Percentiles rank a stretch among this genome's conserved stretches.
phyloP scores from a whole-genome alignment of 371 early-diverging fungal genomes.

The Catenaria anguillulae region DNA sequence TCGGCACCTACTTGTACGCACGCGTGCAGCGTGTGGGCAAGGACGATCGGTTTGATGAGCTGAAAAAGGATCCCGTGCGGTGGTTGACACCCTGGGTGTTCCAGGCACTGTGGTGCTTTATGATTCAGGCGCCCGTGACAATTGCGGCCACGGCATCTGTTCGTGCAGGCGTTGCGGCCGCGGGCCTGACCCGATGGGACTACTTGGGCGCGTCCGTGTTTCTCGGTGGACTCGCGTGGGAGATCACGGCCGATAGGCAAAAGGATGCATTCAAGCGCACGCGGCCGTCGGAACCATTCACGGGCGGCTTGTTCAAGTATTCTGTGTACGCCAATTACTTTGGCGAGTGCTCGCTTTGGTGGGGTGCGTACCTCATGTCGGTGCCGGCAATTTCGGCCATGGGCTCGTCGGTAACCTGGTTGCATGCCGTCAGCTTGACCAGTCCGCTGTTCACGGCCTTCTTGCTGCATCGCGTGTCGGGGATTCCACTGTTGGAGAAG shows the following conservation, averaged over 20 bases:
- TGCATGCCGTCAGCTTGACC: not conserved
- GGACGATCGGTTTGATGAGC: not conserved
- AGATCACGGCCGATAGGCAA: constrained; percentile 25
- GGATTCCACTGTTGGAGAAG: not conserved
- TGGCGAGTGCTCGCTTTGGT: constrained; percentile 1
- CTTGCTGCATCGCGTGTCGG: not conserved
- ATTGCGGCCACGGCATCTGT: constrained; percentile 11
- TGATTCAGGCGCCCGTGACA: not conserved
- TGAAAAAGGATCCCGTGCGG: not conserved
- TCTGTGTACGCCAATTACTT: constrained; percentile 12
- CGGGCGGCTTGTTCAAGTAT: constrained; percentile 12
- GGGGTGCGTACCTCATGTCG: not conserved
- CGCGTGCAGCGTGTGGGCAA: not conserved
- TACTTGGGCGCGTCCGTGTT: constrained; percentile 25
- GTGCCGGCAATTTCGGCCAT: not conserved
- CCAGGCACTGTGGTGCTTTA: not conserved
- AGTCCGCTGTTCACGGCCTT: not conserved
- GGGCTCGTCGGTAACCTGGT: too few relatives aligned
- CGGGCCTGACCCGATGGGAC: too few relatives aligned
- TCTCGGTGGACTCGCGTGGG: constrained; percentile 23
- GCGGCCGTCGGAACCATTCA: constrained; percentile 13
- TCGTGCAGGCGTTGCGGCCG: constrained; percentile 15
- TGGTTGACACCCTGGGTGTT: not conserved
- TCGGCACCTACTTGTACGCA: not conserved
- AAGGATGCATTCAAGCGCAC: constrained; percentile 19